Evolutionary conservation across 768 basidiomycete genomes (phyloP).

Genomic region (Tylopilus rubrobrunneus): DNA sequence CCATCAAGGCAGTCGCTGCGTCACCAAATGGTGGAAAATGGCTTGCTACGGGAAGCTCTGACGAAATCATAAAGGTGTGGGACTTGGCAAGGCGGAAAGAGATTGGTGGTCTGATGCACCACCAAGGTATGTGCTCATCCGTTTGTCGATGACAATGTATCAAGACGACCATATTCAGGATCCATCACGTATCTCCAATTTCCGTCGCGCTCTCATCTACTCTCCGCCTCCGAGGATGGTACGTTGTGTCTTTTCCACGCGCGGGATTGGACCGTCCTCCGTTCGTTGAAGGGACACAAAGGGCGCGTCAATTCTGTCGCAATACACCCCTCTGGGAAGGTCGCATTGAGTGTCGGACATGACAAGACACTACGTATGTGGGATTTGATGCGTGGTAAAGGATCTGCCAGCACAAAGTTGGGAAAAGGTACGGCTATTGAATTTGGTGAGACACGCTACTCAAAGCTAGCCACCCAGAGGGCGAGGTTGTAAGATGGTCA

Average conservation of each 20-base stretch:
- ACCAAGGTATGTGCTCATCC: constrained; percentile 61
- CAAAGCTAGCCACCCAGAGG: constrained; percentile 50
- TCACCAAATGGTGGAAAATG: constrained; percentile 91
- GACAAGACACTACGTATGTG: constrained; percentile 93
- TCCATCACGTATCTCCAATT: constrained; percentile 88
- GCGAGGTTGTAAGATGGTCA: constrained; percentile 90
- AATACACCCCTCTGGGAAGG: constrained; percentile 89
- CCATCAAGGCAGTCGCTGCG: constrained; percentile 85
- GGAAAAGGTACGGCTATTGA: constrained; percentile 62
- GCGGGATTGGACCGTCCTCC: constrained; percentile 90
- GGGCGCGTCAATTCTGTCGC: constrained; percentile 87
- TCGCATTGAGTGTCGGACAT: constrained; percentile 87
- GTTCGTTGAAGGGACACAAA: constrained; percentile 88
- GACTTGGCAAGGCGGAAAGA: constrained; percentile 89
- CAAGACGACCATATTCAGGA: constrained; percentile 42
- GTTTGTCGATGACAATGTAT: background rate
- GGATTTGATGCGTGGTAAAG: constrained; percentile 96
- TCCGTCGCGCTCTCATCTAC: constrained; percentile 82
- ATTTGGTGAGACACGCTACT: background rate
- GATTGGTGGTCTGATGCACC: constrained; percentile 91
- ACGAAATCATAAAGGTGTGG: constrained; percentile 97
- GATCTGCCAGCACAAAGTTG: constrained; percentile 82
- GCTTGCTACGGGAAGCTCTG: constrained; percentile 93
- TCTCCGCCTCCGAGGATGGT: constrained; percentile 92
- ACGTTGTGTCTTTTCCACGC: constrained; percentile 87